Base-by-base conservation (phyloP, 2,329 filamentous ascomycete genomes). In the Pseudocercospora musae region DNA sequence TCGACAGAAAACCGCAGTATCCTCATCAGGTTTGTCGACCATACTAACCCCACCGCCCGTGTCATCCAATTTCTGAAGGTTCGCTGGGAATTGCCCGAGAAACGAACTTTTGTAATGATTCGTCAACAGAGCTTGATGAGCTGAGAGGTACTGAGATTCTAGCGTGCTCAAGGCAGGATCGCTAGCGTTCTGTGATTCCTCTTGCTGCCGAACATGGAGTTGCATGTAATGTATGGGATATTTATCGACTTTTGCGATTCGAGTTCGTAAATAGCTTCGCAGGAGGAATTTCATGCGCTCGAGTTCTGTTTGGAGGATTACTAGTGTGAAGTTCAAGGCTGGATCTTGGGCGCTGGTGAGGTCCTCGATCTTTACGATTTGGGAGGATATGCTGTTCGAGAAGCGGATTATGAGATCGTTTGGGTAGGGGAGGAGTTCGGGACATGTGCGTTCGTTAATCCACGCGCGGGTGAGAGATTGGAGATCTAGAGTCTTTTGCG, bases 241-340 rank as follows among this genome's bases (percentile, higher is more conserved):
- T 37, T 37, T 37, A 37, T 37, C 33, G 33, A 96, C 90, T 88
- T 99, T 98, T 58, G 90, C 87, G 61, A 98, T 87, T n/a, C 95
- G 84, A 9, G 90, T 88, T 58, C 96, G 85, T 60, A 99, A 78
- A 68, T 94, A 89, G 67, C 90, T 89, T 64, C 95, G 85, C 18
- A 98, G 85, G 21, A 99, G 83, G 73, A 92, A 99, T 79, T 96
- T 96, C 78, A 91, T 96, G 50, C 95, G 84, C 76, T 97, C 93
- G 59, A 99, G 85, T 79, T 99, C 95, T 6, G 96, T 98, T 80
- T 99, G 95, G 59, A 97, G 88, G 65, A 99, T 89, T 54, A 97
- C 96, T 72, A 98, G 87, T 64, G 87, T 87, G 76, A 99, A 96
- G 75, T 96, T 98, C 67, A 91, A 89, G 76, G 90, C 92, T 52